phyloP scores from a whole-genome alignment of 768 basidiomycete species.

The Amanita muscaria region DNA sequence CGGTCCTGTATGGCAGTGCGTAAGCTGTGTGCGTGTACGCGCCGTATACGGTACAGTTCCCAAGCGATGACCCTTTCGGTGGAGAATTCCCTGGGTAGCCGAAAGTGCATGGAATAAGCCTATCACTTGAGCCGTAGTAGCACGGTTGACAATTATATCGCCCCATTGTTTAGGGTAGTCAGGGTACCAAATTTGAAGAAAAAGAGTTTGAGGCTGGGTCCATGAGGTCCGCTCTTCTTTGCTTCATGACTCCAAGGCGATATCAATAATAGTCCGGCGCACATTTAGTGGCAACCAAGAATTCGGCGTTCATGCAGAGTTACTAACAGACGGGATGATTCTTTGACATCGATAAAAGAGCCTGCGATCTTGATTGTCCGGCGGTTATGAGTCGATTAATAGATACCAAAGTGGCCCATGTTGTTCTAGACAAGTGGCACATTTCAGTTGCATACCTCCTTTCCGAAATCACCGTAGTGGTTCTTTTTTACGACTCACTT shows the following conservation, averaged over 20 bases:
- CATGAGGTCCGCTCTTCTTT: conserved; percentile 3
- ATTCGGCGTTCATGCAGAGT: too few species aligned
- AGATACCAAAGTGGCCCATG: too few species aligned
- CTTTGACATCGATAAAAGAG: too few species aligned
- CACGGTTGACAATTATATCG: conserved; percentile 1
- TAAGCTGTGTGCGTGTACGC: not conserved
- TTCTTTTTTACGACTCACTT: not conserved
- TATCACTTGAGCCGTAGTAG: conserved; percentile 2
- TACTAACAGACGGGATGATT: too few species aligned
- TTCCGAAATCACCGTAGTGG: conserved; percentile 1
- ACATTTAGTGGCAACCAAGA: too few species aligned
- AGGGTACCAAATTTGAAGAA: not conserved
- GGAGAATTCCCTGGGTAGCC: not conserved
- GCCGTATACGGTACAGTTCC: not conserved
- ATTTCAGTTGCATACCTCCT: not conserved
- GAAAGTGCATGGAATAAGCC: not conserved
- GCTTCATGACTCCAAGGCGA: not conserved
- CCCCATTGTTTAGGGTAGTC: not conserved
- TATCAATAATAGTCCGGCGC: too few species aligned
- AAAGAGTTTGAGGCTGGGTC: not conserved
- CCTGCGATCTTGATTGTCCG: too few species aligned
- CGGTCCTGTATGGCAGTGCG: not conserved
- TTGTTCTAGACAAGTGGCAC: too few species aligned
- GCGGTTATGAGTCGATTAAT: too few species aligned
- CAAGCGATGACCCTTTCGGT: conserved; percentile 2